Percentiles rank a stretch among this genome's conserved stretches.
Conservation (phyloP, 371 early-diverging fungal genomes). For the Funneliformis caledonium region DNA sequence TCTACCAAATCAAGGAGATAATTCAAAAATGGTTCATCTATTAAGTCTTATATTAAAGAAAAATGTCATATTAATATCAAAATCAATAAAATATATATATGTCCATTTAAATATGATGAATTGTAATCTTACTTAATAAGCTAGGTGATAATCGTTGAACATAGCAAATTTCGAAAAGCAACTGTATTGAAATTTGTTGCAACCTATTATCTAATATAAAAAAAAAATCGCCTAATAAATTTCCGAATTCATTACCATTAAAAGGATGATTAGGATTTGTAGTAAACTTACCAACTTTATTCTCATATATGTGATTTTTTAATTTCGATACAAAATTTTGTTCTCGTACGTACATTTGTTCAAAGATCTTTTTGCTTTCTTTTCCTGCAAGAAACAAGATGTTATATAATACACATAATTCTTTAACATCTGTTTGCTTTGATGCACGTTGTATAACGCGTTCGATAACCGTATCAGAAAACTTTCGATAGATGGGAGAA, state of each 20-base stretch:
- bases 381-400: constrained; percentile 27
- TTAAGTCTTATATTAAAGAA: constrained; percentile 44
- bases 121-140: constrained; percentile 60
- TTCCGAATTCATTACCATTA: background rate
- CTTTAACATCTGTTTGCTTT: background rate
- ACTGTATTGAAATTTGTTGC: constrained; percentile 59
- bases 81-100: background rate
- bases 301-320: background rate
- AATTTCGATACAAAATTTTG: constrained; percentile 25
- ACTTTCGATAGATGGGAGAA: constrained; percentile 58
- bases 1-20: constrained; percentile 74
- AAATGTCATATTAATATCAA: background rate
- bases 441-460: constrained; percentile 40
- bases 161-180: constrained; percentile 78
- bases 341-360: background rate
- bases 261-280: too few species aligned
- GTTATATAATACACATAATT: constrained; percentile 17
- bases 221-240: background rate
- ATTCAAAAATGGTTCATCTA: constrained; percentile 55
- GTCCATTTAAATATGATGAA: constrained; percentile 5
- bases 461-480: constrained; percentile 33
- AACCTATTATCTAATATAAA: constrained; percentile 42
- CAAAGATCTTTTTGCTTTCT: constrained; percentile 9
- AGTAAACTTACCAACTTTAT: constrained; percentile 8
- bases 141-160: constrained; percentile 62